Evolutionary conservation across 192 early-diverging fungal genomes (phyloP).

Genomic region (Pilaira anomala): DNA sequence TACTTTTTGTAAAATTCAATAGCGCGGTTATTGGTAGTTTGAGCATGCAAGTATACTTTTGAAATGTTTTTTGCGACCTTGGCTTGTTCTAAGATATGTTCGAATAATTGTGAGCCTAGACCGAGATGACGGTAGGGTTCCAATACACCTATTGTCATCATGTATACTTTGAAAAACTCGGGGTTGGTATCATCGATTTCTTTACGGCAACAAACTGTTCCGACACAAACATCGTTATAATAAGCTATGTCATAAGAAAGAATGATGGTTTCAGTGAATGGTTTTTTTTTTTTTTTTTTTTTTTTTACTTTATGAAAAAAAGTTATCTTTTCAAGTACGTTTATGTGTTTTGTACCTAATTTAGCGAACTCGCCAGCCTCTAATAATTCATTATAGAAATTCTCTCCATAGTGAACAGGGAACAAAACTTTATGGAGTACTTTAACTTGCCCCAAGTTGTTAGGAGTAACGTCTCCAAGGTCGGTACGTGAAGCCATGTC

Average conservation of each 20-base stretch:
- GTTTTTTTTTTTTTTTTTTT: no score
- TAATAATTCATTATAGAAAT: constrained; percentile 76
- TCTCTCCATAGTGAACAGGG: constrained; percentile 78
- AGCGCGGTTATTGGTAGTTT: constrained; percentile 76
- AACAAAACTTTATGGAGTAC: constrained; percentile 77
- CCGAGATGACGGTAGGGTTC: constrained; percentile 78
- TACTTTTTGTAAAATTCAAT: constrained; percentile 78
- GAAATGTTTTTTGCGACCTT: constrained; percentile 43
- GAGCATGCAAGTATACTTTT: constrained; percentile 80
- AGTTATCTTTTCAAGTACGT: background rate
- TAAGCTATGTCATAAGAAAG: constrained; percentile 46
- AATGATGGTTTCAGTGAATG: no score
- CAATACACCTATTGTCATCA: constrained; percentile 93
- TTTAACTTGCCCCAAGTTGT: constrained; percentile 68
- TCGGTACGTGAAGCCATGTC: background rate
- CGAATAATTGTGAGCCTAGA: constrained; percentile 61
- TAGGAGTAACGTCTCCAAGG: constrained; percentile 52
- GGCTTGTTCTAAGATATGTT: constrained; percentile 56
- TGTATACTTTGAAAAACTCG: constrained; percentile 59
- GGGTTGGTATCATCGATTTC: constrained; percentile 50
- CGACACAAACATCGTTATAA: constrained; percentile 64
- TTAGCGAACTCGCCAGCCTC: constrained; percentile 67
- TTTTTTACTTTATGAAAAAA: background rate
- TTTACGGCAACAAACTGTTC: constrained; percentile 81
- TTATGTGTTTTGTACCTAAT: constrained; percentile 45